Conservation (phyloP, 805 yeast genomes). For the Lipomyces sp. region DNA sequence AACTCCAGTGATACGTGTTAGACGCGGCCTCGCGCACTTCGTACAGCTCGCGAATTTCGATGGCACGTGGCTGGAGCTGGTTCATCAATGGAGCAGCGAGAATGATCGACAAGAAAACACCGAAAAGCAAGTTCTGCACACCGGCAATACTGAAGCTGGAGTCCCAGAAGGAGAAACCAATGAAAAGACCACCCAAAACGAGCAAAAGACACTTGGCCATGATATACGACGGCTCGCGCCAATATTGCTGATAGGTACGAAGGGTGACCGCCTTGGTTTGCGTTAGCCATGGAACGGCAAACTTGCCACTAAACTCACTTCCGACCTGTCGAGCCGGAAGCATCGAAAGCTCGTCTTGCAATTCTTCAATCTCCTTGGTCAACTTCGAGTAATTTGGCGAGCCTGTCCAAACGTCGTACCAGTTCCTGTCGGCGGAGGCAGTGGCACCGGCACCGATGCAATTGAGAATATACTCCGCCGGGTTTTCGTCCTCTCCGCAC, state of each 20-base stretch:
- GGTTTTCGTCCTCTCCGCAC: slow-evolving; percentile 60
- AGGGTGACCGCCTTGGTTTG: slow-evolving; percentile 45
- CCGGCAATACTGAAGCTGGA: slow-evolving; percentile 52
- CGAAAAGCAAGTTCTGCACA: slow-evolving; percentile 57
- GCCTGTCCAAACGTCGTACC: slow-evolving; percentile 59
- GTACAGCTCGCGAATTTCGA: slow-evolving; percentile 56
- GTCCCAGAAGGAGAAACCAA: slow-evolving; percentile 70
- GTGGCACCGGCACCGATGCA: slow-evolving; percentile 82
- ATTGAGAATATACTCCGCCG: slow-evolving; percentile 72
- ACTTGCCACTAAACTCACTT: slow-evolving; percentile 34
- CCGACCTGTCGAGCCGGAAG: slow-evolving; percentile 32
- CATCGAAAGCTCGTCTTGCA: slow-evolving; percentile 32
- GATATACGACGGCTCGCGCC: slow-evolving; percentile 63
- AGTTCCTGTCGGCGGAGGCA: slow-evolving; percentile 55
- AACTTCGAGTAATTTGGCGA: slow-evolving; percentile 44
- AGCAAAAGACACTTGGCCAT: slow-evolving; percentile 55
- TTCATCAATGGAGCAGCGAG: slow-evolving; percentile 56
- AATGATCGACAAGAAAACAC: slow-evolving; percentile 54
- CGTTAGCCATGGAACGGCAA: slow-evolving; percentile 48
- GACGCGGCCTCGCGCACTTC: slow-evolving; percentile 71
- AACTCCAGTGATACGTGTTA: slow-evolving; percentile 70
- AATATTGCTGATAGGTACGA: slow-evolving; percentile 48
- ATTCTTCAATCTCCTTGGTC: slow-evolving; percentile 39
- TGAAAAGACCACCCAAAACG: slow-evolving; percentile 54
- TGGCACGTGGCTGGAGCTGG: slow-evolving; percentile 61